phyloP scores from a whole-genome alignment of 768 basidiomycete genomes.

The Basidioascus undulatus region DNA sequence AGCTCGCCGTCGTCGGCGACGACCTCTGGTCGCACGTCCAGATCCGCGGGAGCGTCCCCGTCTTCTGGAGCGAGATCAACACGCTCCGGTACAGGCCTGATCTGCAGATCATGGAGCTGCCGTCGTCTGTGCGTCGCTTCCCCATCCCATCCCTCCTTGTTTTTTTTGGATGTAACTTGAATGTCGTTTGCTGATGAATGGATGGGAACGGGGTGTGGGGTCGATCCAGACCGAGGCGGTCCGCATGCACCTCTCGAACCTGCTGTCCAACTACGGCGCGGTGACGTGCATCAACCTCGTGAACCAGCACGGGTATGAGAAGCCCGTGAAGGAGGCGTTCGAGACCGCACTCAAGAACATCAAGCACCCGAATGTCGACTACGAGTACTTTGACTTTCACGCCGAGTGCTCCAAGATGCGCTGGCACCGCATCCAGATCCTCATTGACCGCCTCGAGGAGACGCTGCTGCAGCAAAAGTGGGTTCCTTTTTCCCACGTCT shows the following conservation, averaged over 20 bases:
- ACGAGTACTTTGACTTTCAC: constrained; percentile 95
- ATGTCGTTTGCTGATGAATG: too few species aligned
- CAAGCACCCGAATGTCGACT: constrained; percentile 39
- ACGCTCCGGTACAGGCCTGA: constrained; percentile 90
- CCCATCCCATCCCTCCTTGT: not conserved
- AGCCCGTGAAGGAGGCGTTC: constrained; percentile 83
- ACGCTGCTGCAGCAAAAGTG: too few species aligned
- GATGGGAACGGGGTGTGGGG: too few species aligned
- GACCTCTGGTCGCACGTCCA: constrained; percentile 59
- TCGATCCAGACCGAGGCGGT: constrained; percentile 37
- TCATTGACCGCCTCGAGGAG: constrained; percentile 50
- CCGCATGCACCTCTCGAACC: constrained; percentile 46
- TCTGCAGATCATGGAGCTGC: constrained; percentile 79
- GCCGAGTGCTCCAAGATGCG: constrained; percentile 82
- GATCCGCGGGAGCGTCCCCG: constrained; percentile 72
- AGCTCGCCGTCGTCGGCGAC: constrained; percentile 33
- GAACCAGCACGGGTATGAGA: constrained; percentile 79
- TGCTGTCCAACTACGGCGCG: constrained; percentile 47
- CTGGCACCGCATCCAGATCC: constrained; percentile 69
- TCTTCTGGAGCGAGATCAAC: constrained; percentile 94
- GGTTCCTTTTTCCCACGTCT: too few species aligned
- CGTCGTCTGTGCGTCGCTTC: constrained; percentile 50
- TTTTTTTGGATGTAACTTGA: not conserved
- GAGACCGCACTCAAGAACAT: constrained; percentile 52
- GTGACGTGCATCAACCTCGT: constrained; percentile 70